Evolutionary conservation across 805 yeast genomes (phyloP).

Genomic region (Hyphopichia homilentoma): DNA sequence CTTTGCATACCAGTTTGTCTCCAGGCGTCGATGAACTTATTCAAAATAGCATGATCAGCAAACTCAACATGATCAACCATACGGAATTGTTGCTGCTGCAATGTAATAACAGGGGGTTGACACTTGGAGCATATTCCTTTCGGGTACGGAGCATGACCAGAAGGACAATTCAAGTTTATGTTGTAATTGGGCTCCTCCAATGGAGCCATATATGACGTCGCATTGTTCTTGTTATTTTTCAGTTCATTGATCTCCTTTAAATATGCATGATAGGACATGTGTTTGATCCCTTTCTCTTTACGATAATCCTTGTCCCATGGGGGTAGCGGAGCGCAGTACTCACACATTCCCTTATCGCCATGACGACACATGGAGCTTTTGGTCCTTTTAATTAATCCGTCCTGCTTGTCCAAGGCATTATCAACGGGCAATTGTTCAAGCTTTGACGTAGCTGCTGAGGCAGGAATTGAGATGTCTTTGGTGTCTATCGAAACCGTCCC

Average conservation of each 20-base stretch:
- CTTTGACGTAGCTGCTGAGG: conserved; percentile 7
- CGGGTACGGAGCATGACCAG: conserved; percentile 94
- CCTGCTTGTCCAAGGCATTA: conserved; percentile 54
- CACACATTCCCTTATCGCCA: conserved; percentile 95
- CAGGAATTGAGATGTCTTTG: conserved; percentile 5
- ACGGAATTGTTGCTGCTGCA: conserved; percentile 84
- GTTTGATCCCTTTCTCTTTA: conserved; percentile 75
- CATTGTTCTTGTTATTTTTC: conserved; percentile 58
- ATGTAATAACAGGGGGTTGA: conserved; percentile 92
- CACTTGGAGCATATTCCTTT: conserved; percentile 92
- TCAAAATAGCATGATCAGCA: conserved; percentile 66
- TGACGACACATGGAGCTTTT: conserved; percentile 72
- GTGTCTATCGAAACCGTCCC: conserved; percentile 6
- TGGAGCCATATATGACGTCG: conserved; percentile 70
- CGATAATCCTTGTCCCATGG: conserved; percentile 88
- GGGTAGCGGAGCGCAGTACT: conserved; percentile 91
- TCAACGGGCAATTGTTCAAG: conserved; percentile 66
- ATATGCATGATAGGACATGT: conserved; percentile 81
- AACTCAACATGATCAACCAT: conserved; percentile 98
- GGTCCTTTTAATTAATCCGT: conserved; percentile 70
- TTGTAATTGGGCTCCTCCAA: conserved; percentile 65
- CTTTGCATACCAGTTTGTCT: conserved; percentile 84
- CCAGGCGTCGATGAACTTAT: conserved; percentile 89
- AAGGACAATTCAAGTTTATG: conserved; percentile 61
- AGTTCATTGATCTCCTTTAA: conserved; percentile 66